These are phyloP conservation scores for Niebla homalea DNA, from an alignment of 495 filamentous ascomycete species.

Conservation along the genomic window DNA sequence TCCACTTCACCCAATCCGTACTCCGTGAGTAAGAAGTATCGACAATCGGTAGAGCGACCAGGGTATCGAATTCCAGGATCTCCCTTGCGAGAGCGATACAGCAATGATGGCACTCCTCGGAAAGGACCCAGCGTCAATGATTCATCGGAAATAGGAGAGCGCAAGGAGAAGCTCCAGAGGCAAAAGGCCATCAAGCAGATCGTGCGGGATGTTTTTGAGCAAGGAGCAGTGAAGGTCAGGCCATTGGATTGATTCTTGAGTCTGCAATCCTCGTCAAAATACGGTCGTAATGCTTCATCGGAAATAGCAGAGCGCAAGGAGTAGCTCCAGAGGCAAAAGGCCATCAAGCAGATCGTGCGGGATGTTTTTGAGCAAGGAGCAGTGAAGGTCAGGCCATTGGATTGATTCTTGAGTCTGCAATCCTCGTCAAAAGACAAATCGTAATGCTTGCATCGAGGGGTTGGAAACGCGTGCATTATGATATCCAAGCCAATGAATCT, in stretches of 20 bases:
- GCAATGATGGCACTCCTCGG: slow-evolving; percentile 42
- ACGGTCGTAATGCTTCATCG: slow-evolving; percentile 25
- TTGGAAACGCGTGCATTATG: neutral
- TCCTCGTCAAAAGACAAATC: neutral
- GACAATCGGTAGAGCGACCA: too few relatives aligned
- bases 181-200: slow-evolving; percentile 39
- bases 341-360: slow-evolving; percentile 33
- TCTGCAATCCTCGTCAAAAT: too few relatives aligned
- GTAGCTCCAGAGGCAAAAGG: slow-evolving; percentile 40
- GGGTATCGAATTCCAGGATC: slow-evolving; percentile 22
- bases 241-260: neutral
- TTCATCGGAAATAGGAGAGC: slow-evolving; percentile 38
- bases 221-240: slow-evolving; percentile 18
- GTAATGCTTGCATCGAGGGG: neutral
- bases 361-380: slow-evolving; percentile 23
- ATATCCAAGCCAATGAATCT: too few relatives aligned
- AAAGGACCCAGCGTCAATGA: slow-evolving; percentile 39
- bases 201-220: slow-evolving; percentile 25
- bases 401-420: neutral
- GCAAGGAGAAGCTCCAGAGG: slow-evolving; percentile 43
- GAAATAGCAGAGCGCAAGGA: slow-evolving; percentile 45
- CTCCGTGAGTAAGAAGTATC: too few relatives aligned
- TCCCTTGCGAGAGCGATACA: too few relatives aligned
- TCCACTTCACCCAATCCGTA: too few relatives aligned
- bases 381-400: slow-evolving; percentile 10